Conservation (phyloP, 176 grass and related monocot genomes). For the Raddia guianensis region DNA sequence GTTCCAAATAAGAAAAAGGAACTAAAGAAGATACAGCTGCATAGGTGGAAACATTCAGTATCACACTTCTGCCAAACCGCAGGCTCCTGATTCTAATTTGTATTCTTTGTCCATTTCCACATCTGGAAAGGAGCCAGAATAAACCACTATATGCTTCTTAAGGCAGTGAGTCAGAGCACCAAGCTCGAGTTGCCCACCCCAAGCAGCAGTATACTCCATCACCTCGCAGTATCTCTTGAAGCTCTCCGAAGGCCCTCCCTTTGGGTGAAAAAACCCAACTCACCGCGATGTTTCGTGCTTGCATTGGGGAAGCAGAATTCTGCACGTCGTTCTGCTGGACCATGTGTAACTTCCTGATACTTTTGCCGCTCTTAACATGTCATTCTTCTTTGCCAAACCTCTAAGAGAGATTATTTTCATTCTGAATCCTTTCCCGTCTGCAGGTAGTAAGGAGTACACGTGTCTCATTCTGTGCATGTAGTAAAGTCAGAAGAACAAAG, state of each 20-base stretch:
- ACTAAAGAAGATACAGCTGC: neutral
- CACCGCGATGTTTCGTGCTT: neutral
- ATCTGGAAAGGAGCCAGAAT: constrained; percentile 89
- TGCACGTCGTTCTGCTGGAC: neutral
- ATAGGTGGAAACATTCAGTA: neutral
- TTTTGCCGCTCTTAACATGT: too few species aligned
- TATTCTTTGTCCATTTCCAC: constrained; percentile 98
- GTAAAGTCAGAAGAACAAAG: constrained; percentile 19
- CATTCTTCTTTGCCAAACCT: too few species aligned
- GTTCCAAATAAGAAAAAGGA: too few species aligned
- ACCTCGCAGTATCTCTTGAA: too few species aligned
- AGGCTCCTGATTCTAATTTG: constrained; percentile 42
- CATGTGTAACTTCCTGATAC: neutral
- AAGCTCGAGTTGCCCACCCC: constrained; percentile 94
- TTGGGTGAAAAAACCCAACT: neutral
- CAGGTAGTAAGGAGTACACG: constrained; percentile 25
- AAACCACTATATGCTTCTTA: constrained; percentile 83
- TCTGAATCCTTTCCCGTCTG: constrained; percentile 56
- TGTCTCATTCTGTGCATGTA: neutral
- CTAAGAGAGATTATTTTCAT: constrained; percentile 27
- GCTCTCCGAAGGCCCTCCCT: too few species aligned
- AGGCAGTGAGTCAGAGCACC: constrained; percentile 84
- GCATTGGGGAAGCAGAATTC: neutral
- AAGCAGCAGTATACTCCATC: too few species aligned
- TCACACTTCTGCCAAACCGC: neutral